These are phyloP conservation scores for Trichoderma harzianum DNA, from an alignment of 2,329 filamentous ascomycete genomes.

Conservation along the genomic window DNA sequence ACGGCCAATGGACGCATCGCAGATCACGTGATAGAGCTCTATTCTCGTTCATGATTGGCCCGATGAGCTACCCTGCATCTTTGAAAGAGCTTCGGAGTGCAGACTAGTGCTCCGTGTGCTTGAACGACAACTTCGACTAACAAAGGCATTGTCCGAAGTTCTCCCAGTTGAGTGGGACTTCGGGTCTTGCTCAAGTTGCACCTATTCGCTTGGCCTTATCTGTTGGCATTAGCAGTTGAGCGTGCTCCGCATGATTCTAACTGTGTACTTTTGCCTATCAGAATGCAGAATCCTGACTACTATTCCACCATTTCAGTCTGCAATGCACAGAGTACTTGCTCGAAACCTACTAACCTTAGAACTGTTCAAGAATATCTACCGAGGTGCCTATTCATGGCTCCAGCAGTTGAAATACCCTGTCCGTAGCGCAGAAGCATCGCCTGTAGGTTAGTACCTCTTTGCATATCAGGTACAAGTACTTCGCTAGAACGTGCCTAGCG, in stretches of 20 bases:
- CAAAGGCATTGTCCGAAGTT: neutral
- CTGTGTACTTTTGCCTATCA: neutral
- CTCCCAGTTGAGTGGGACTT: neutral
- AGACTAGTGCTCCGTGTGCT: slow-evolving; percentile 4
- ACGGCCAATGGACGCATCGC: slow-evolving; percentile 8
- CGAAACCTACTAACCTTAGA: neutral
- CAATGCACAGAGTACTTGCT: neutral
- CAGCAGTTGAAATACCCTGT: neutral
- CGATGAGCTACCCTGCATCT: neutral
- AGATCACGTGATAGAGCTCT: neutral
- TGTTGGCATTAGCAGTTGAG: neutral
- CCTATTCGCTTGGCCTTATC: neutral
- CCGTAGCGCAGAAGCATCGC: neutral
- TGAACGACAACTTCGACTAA: neutral
- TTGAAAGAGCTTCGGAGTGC: slow-evolving; percentile 10
- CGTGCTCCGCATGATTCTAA: neutral
- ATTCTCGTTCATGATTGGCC: slow-evolving; percentile 1
- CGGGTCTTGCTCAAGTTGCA: neutral
- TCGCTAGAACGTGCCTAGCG: neutral
- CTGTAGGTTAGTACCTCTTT: neutral
- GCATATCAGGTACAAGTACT: neutral
- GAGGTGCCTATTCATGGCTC: neutral
- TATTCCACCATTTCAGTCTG: neutral
- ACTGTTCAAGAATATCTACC: neutral
- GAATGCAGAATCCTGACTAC: neutral